These are phyloP conservation scores for Lachancea meyersii DNA, from an alignment of 805 yeast genomes.

Conservation along the genomic window DNA sequence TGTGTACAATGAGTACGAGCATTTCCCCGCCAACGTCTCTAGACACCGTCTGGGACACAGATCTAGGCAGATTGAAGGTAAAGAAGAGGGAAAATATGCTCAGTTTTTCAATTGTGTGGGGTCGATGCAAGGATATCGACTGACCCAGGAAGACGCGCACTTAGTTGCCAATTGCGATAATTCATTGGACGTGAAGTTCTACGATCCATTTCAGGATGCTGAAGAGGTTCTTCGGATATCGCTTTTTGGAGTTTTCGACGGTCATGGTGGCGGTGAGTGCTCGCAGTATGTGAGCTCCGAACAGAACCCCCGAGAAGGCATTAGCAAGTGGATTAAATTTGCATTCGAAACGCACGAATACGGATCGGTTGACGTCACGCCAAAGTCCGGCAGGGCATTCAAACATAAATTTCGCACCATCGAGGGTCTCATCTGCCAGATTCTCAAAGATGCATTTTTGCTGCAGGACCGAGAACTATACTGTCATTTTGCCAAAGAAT, in stretches of 20 bases:
- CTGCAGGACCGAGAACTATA: conserved; percentile 42
- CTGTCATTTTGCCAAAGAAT: conserved; percentile 33
- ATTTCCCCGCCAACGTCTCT: conserved; percentile 18
- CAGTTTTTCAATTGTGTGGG: conserved; percentile 55
- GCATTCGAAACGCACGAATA: conserved; percentile 29
- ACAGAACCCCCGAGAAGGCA: conserved; percentile 16
- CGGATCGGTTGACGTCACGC: conserved; percentile 9
- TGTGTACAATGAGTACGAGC: conserved; percentile 36
- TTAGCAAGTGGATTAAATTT: conserved; percentile 27
- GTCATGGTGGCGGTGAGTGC: conserved; percentile 69
- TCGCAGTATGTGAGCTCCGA: conserved; percentile 36
- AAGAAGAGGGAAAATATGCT: conserved; percentile 11
- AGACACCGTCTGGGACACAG: neutral
- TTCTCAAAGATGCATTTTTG: conserved; percentile 41
- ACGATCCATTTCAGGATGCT: conserved; percentile 27
- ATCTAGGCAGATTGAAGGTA: neutral
- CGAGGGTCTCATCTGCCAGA: conserved; percentile 33
- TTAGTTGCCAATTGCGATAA: conserved; percentile 44
- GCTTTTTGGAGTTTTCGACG: conserved; percentile 72
- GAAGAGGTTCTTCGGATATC: conserved; percentile 25
- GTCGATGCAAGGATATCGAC: conserved; percentile 72
- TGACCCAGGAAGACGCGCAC: conserved; percentile 74
- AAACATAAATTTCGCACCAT: conserved; percentile 26
- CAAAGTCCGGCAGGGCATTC: neutral
- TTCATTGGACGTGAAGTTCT: conserved; percentile 32